phyloP scores from a whole-genome alignment of 2,329 filamentous ascomycete genomes.

The Apiospora pterosperma region DNA sequence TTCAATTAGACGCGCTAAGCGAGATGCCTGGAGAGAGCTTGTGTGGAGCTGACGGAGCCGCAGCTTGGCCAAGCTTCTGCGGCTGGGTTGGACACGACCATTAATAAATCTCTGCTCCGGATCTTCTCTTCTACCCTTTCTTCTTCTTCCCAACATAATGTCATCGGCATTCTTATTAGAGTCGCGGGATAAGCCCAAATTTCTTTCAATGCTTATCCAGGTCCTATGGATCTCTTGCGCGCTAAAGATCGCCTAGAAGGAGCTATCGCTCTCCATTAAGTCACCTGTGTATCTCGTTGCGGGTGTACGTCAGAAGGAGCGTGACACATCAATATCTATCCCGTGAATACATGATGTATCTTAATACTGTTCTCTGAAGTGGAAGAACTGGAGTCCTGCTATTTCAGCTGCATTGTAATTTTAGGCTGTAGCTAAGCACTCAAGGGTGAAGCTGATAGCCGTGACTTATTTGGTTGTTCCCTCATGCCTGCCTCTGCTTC shows the following conservation, averaged over 20 bases:
- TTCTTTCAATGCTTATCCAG: conserved; percentile 86
- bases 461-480: conserved; percentile 16
- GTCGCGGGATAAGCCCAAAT: conserved; percentile 84
- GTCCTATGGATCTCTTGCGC: conserved; percentile 80
- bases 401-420: background rate
- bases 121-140: conserved; percentile 35
- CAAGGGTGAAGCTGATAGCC: background rate
- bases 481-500: conserved; percentile 64
- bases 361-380: background rate
- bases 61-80: conserved; percentile 1
- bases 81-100: conserved; percentile 11
- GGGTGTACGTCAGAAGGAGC: conserved; percentile 34
- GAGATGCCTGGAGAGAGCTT: background rate
- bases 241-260: conserved; percentile 97
- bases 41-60: background rate
- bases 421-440: background rate
- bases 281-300: conserved; percentile 53
- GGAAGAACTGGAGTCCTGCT: background rate
- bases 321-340: conserved; percentile 29
- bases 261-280: conserved; percentile 67
- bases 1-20: conserved; percentile 2
- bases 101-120: conserved; percentile 16
- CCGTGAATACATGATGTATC: too few species aligned
- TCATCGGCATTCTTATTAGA: conserved; percentile 95
- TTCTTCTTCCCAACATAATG: conserved; percentile 58